Conservation (phyloP, 23 red algal genomes). For the Chondrus crispus region DNA sequence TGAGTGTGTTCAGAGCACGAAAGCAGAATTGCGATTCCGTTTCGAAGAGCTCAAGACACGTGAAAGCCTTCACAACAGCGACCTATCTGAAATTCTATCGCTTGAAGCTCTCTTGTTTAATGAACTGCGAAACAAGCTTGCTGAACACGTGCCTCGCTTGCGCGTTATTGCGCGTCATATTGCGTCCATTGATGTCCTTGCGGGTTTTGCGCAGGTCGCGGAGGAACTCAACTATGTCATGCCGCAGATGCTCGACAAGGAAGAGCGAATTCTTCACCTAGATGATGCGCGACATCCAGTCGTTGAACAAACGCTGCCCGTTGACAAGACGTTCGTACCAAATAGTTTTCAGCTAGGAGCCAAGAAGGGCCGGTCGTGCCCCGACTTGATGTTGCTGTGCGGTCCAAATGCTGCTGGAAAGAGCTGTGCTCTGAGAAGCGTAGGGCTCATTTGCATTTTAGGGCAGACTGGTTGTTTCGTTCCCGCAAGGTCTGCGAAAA, state of each 20-base stretch:
- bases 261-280: conserved; percentile 37
- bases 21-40: conserved; percentile 67
- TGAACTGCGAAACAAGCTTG: conserved; percentile 42
- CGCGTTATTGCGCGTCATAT: conserved; percentile 34
- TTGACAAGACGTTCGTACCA: conserved; percentile 71
- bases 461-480: conserved; percentile 89
- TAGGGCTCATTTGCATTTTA: conserved; percentile 77
- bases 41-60: conserved; percentile 37
- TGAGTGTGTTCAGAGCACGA: conserved; percentile 53
- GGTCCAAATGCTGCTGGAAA: conserved; percentile 82
- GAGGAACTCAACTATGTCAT: conserved; percentile 55
- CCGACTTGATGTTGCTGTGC: conserved; percentile 42
- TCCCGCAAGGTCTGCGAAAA: conserved; percentile 50
- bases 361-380: not conserved
- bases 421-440: conserved; percentile 75
- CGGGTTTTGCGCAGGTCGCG: conserved; percentile 78
- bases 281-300: conserved; percentile 77
- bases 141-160: conserved; percentile 23
- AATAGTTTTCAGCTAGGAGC: conserved; percentile 74
- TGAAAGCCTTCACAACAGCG: conserved; percentile 31
- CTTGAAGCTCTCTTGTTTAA: conserved; percentile 58
- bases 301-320: conserved; percentile 80
- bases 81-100: conserved; percentile 36
- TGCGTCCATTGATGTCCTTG: conserved; percentile 87
- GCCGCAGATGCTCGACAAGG: conserved; percentile 44